These are phyloP conservation scores for Metschnikowia bowlesiae DNA, from an alignment of 805 yeast species.

Conservation along the genomic window DNA sequence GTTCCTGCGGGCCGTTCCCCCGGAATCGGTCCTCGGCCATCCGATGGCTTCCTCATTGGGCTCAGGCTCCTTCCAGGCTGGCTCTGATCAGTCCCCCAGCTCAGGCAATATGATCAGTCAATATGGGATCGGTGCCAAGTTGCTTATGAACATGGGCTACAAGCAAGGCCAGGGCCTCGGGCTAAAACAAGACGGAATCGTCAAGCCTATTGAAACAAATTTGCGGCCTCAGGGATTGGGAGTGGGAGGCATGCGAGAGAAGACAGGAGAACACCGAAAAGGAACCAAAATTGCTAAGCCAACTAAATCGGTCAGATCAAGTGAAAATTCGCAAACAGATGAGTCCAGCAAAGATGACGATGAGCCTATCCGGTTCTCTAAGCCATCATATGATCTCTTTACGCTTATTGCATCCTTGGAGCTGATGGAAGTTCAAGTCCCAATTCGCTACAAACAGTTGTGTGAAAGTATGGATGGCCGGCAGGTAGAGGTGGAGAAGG, in stretches of 20 bases:
- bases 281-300: not conserved
- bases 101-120: conserved; percentile 9
- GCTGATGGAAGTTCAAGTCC: conserved; percentile 30
- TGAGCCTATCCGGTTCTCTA: conserved; percentile 3
- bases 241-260: conserved; percentile 58
- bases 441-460: conserved; percentile 29
- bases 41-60: not conserved
- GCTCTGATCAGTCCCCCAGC: not conserved
- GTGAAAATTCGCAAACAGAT: not conserved
- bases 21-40: not conserved
- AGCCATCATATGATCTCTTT: conserved; percentile 25
- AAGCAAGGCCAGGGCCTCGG: conserved; percentile 86
- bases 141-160: conserved; percentile 84
- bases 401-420: conserved; percentile 36
- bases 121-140: conserved; percentile 83
- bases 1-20: not conserved
- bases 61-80: not conserved
- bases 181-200: conserved; percentile 61
- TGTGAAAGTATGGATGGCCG: conserved; percentile 22
- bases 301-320: not conserved
- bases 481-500: conserved; percentile 10
- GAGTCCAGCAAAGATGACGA: not conserved
- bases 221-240: conserved; percentile 67
- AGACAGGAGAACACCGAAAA: conserved; percentile 7
- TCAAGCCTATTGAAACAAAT: conserved; percentile 71